Percentiles rank a stretch among this genome's conserved stretches.
phyloP scores from a whole-genome alignment of 2,329 filamentous ascomycete genomes.

The Waltergamsia citrina region DNA sequence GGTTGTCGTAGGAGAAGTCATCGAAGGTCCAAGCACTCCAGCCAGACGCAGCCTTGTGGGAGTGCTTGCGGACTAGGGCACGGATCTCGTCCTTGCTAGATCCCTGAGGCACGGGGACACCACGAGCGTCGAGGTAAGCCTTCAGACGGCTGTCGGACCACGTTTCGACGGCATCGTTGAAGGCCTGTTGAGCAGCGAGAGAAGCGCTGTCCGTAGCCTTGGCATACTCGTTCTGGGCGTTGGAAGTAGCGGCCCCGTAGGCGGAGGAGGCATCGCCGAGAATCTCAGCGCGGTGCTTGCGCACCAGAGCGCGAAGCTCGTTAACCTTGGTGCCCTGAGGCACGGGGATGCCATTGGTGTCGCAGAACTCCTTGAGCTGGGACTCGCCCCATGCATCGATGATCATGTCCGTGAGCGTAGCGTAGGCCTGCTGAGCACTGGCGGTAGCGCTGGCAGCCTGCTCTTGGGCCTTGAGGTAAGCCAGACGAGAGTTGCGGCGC shows the following conservation, averaged over 20 bases:
- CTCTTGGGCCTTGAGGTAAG: slow-evolving; percentile 58
- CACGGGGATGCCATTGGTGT: slow-evolving; percentile 78
- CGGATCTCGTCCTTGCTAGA: slow-evolving; percentile 65
- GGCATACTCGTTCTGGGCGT: slow-evolving; percentile 66
- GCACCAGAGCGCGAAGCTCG: slow-evolving; percentile 80
- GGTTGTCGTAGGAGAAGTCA: slow-evolving; percentile 62
- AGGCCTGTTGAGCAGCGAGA: slow-evolving; percentile 54
- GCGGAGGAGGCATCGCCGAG: slow-evolving; percentile 56
- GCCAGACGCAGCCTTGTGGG: slow-evolving; percentile 58
- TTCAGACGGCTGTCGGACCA: slow-evolving; percentile 76
- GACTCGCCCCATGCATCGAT: slow-evolving; percentile 86
- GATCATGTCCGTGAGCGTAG: slow-evolving; percentile 70
- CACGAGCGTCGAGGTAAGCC: slow-evolving; percentile 67
- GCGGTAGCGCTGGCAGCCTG: slow-evolving; percentile 50
- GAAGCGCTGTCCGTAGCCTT: slow-evolving; percentile 63
- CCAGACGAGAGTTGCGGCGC: slow-evolving; percentile 80
- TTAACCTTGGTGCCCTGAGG: slow-evolving; percentile 88
- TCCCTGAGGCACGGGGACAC: slow-evolving; percentile 63
- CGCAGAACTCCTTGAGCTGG: slow-evolving; percentile 83
- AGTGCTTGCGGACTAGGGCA: slow-evolving; percentile 63
- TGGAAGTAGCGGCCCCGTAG: slow-evolving; percentile 64
- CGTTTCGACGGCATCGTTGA: slow-evolving; percentile 47
- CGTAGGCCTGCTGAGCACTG: slow-evolving; percentile 60
- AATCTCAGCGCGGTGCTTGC: slow-evolving; percentile 72
- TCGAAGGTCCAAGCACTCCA: slow-evolving; percentile 74